These are phyloP conservation scores for Lepidium africanum DNA, from an alignment of 345 rosid species.

Conservation along the genomic window DNA sequence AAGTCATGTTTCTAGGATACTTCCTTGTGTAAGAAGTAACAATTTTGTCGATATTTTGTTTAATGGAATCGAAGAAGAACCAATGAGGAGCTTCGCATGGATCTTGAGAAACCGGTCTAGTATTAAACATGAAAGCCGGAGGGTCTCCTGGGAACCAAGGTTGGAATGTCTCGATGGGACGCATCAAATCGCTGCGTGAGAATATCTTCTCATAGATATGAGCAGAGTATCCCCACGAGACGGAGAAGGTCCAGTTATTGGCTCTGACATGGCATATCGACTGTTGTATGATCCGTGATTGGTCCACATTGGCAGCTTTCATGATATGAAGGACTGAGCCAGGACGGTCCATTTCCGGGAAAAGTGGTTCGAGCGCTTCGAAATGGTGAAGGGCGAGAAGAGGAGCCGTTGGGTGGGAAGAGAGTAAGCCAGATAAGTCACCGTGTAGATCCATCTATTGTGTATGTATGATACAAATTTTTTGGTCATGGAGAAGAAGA, in stretches of 20 bases:
- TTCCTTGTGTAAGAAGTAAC: slow-evolving; percentile 38
- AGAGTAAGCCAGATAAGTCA: slow-evolving; percentile 53
- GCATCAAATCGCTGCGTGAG: slow-evolving; percentile 37
- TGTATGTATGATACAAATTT: background rate
- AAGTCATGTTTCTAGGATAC: slow-evolving; percentile 26
- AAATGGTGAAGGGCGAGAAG: slow-evolving; percentile 54
- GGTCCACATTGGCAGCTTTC: slow-evolving; percentile 46
- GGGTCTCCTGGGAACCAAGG: slow-evolving; percentile 30
- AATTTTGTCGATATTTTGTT: slow-evolving; percentile 4
- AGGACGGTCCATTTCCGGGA: slow-evolving; percentile 38
- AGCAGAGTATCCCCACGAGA: slow-evolving; percentile 60
- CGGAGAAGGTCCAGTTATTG: slow-evolving; percentile 45
- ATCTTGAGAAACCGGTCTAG: slow-evolving; percentile 16
- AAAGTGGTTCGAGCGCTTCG: slow-evolving; percentile 35
- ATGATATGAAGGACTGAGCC: slow-evolving; percentile 44
- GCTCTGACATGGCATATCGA: slow-evolving; percentile 45
- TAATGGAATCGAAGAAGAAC: slow-evolving; percentile 48
- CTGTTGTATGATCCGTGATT: slow-evolving; percentile 50
- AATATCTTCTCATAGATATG: slow-evolving; percentile 42
- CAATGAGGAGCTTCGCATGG: slow-evolving; percentile 59
- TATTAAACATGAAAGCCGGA: slow-evolving; percentile 47
- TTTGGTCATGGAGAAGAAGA: background rate
- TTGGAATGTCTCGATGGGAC: slow-evolving; percentile 45
- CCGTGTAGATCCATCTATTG: slow-evolving; percentile 48
- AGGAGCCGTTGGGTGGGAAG: slow-evolving; percentile 52